Evolutionary conservation across 345 rosid species (phyloP), one percentile per base, ranked within the genome.

Genomic region (Draba incana): DNA sequence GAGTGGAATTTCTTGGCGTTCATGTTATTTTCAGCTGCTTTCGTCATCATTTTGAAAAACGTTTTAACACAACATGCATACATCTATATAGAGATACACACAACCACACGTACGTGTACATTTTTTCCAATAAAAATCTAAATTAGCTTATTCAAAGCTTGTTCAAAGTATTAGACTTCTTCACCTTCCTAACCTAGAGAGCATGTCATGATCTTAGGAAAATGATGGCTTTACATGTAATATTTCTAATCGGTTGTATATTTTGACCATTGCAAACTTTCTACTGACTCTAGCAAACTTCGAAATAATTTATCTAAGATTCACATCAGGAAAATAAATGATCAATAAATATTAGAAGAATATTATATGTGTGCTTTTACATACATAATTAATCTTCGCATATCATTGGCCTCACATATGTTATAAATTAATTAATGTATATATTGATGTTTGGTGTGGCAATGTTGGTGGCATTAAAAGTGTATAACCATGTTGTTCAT

Each of bases 1-100:
- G 62, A 66, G 49, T 73, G 16, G 48, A 66, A 58, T 33, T 65
- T 73, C 13, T 74, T 59, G 72, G 55, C 41, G 61, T 59, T 66
- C 66, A 58, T 66, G 33, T 50, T 66, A 66, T 23, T 58, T 49
- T 74, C 49, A 25, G 72, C 61, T 57, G 56, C 50, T 31, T 74
- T 44, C 61, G 48, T 58, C 72, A 58, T 66, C 49, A 58, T 47
- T 56, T 7, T 57, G 23, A 11, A 25, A 11, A 45, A 55, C 16
- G 16, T 72, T 13, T 10, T 39, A 55, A 47, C 44, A 25, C 33
- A 54, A 20, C 49, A 41, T 39, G 14, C 41, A 30, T 42, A 13
- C 1, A 57, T 9, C 13, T 24, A 62, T 24, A 24, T 33, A 43
- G 13, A 61, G 10, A 69, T 44, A 23, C 14, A 58, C 38, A 8